phyloP scores from a whole-genome alignment of 2,329 filamentous ascomycete genomes.

The Cladosporium halotolerans region DNA sequence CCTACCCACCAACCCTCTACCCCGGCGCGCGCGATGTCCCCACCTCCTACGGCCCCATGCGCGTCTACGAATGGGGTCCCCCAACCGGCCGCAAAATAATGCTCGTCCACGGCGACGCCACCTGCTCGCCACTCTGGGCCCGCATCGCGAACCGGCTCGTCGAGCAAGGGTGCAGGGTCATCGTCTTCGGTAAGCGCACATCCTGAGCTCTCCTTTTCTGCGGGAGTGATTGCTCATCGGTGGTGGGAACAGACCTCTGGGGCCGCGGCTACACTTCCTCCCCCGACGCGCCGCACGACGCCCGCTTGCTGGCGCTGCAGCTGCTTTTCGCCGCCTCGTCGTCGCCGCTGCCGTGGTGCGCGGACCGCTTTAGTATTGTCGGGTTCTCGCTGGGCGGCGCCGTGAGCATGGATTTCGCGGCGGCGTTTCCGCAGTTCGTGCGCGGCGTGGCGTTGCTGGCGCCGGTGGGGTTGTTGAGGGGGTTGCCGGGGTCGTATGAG shows the following conservation, averaged over 20 bases:
- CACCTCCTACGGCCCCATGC: conserved; percentile 27
- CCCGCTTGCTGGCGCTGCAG: conserved; percentile 5
- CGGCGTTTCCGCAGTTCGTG: conserved; percentile 16
- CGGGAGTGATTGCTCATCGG: neutral
- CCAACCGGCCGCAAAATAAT: conserved; percentile 25
- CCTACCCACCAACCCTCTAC: conserved; percentile 27
- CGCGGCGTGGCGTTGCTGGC: conserved; percentile 16
- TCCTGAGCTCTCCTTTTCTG: neutral
- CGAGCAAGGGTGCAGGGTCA: conserved; percentile 25
- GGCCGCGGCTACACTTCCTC: conserved; percentile 13
- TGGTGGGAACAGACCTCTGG: conserved; percentile 12
- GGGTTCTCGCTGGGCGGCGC: conserved; percentile 19
- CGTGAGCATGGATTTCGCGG: conserved; percentile 18
- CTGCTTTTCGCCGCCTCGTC: conserved; percentile 14
- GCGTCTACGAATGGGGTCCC: conserved; percentile 31
- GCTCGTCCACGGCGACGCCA: conserved; percentile 29
- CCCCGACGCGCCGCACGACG: conserved; percentile 4
- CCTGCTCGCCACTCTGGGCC: conserved; percentile 13
- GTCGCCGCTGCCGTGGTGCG: conserved; percentile 12
- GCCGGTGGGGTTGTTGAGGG: conserved; percentile 16
- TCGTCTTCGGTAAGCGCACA: conserved; percentile 24
- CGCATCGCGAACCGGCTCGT: conserved; percentile 26
- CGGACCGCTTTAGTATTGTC: conserved; percentile 11
- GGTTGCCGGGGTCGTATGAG: conserved; percentile 11
- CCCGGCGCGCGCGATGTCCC: conserved; percentile 29